A percentile compares a stretch with the other conserved stretches of the same genome.
These are phyloP conservation scores for Selenicereus undatus DNA, from an alignment of 148 eudicot species.

Conservation along the genomic window DNA sequence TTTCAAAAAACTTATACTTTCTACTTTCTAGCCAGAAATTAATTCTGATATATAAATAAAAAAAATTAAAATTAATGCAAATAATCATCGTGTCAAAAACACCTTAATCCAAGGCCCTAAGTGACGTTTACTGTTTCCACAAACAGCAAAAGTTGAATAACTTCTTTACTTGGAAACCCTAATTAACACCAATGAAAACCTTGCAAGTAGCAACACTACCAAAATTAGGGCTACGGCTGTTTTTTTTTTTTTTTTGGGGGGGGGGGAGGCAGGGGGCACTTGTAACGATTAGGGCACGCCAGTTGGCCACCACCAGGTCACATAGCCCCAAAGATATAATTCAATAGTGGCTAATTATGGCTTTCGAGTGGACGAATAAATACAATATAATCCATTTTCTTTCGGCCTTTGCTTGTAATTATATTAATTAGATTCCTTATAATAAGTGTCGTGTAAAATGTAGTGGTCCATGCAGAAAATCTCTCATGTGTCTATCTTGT, in stretches of 20 bases:
- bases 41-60: no score
- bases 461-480: neutral
- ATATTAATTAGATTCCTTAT: neutral
- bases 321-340: slow-evolving; percentile 16
- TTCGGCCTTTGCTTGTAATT: neutral
- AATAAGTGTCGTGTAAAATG: neutral
- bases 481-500: neutral
- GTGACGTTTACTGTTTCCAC: slow-evolving; percentile 8
- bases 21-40: no score
- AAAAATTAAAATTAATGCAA: no score
- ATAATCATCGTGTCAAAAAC: no score
- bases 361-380: neutral
- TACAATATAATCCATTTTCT: slow-evolving; percentile 16
- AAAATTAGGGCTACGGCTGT: neutral
- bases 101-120: no score
- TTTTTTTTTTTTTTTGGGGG: neutral
- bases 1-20: no score
- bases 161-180: slow-evolving; percentile 20
- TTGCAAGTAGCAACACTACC: neutral
- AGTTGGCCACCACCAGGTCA: slow-evolving; percentile 31
- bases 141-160: slow-evolving; percentile 10
- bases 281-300: slow-evolving; percentile 12
- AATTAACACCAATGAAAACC: slow-evolving; percentile 6
- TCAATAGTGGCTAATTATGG: slow-evolving; percentile 1
- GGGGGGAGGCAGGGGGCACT: neutral